A percentile compares a stretch with the other conserved stretches of the same genome.
Evolutionary conservation across 371 early-diverging fungal genomes (phyloP).

Genomic region (Zancudomyces culisetae): DNA sequence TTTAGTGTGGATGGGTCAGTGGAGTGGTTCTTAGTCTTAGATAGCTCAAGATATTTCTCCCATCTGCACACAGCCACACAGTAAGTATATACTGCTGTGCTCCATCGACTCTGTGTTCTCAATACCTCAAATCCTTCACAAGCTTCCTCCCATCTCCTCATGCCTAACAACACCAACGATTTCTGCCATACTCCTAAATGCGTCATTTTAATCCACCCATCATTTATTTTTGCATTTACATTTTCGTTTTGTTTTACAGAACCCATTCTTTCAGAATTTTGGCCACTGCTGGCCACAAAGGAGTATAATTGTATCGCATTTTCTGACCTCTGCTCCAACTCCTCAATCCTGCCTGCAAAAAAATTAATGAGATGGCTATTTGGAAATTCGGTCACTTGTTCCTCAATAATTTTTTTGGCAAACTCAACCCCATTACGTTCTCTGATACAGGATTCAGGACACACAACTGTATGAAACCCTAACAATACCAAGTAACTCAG

Average conservation of each 20-base stretch:
- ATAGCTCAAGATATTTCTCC: constrained; percentile 10
- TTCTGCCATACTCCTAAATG: constrained; percentile 61
- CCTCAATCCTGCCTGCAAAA: constrained; percentile 32
- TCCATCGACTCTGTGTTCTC: constrained; percentile 50
- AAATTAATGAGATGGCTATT: constrained; percentile 41
- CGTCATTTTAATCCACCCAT: constrained; percentile 48
- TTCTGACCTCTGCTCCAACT: constrained; percentile 26
- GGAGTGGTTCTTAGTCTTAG: background rate
- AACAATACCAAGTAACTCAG: constrained; percentile 42
- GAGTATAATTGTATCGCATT: constrained; percentile 30
- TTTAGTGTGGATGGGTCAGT: constrained; percentile 1
- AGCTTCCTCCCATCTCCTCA: constrained; percentile 32
- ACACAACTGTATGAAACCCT: constrained; percentile 45
- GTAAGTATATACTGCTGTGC: constrained; percentile 50
- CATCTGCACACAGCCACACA: constrained; percentile 35
- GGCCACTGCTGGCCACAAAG: background rate
- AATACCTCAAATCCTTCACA: constrained; percentile 32
- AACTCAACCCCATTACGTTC: constrained; percentile 28
- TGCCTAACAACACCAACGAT: constrained; percentile 15
- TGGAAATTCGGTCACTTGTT: constrained; percentile 23
- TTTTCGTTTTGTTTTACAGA: background rate
- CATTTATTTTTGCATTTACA: background rate
- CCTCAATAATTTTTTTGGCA: constrained; percentile 24
- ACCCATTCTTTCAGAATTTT: background rate
- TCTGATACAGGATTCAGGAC: constrained; percentile 31